Conservation (phyloP, 805 yeast species). For the Yarrowia sp. region DNA sequence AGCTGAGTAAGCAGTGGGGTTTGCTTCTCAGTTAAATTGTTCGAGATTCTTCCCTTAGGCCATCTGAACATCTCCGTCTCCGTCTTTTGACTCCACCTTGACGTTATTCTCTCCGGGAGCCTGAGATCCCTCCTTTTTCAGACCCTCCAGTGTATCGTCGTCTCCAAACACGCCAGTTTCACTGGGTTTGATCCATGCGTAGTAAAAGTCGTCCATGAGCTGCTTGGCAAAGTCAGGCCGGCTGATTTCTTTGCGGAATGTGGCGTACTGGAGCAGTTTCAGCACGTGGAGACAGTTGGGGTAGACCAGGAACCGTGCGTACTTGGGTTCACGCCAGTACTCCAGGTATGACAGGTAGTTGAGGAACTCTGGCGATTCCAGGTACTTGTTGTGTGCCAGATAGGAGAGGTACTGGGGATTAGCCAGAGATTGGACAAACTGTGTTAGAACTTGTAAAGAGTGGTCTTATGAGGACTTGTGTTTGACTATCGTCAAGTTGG, state of each 20-base stretch:
- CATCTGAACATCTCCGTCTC: conserved; percentile 32
- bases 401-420: conserved; percentile 87
- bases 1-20: no score
- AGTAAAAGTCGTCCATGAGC: conserved; percentile 54
- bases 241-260: conserved; percentile 52
- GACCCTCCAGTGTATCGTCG: conserved; percentile 6
- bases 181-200: conserved; percentile 49
- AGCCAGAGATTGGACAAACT: conserved; percentile 88
- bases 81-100: conserved; percentile 19
- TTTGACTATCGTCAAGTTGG: no score
- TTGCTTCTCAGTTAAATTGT: background rate
- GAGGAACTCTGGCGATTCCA: conserved; percentile 74
- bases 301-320: conserved; percentile 71
- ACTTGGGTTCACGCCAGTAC: conserved; percentile 82
- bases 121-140: conserved; percentile 11
- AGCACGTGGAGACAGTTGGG: conserved; percentile 89
- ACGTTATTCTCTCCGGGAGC: background rate
- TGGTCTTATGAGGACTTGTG: no score
- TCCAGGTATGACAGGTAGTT: conserved; percentile 79
- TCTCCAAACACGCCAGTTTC: conserved; percentile 21
- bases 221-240: conserved; percentile 54
- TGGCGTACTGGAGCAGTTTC: conserved; percentile 58
- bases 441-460: conserved; percentile 11
- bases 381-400: conserved; percentile 80
- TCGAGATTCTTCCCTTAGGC: background rate